Conservation (phyloP, 164 flowering plant species). For the Chimonanthus praecox region DNA sequence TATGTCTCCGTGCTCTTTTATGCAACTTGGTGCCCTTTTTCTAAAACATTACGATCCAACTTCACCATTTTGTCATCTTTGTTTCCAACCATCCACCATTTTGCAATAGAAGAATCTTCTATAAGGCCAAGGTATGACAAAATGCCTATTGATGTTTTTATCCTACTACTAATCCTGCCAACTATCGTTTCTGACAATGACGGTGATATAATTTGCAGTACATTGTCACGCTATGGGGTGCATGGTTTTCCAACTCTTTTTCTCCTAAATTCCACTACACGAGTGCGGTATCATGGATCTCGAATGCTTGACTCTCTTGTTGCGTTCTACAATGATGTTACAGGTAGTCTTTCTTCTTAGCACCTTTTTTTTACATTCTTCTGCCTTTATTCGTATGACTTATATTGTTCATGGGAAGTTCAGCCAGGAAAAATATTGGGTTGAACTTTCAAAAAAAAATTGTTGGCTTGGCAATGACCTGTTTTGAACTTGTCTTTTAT, state of each 20-base stretch:
- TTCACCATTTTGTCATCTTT: constrained; percentile 56
- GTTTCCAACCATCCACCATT: constrained; percentile 76
- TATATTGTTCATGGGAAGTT: too few relatives aligned
- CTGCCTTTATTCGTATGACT: not conserved
- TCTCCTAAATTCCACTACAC: constrained; percentile 74
- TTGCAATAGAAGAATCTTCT: constrained; percentile 83
- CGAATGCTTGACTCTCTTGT: constrained; percentile 55
- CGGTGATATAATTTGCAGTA: constrained; percentile 40
- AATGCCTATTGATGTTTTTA: not conserved
- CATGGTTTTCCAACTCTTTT: constrained; percentile 93
- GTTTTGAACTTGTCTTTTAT: too few relatives aligned
- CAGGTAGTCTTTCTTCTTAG: constrained; percentile 40
- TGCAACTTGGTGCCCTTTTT: constrained; percentile 97
- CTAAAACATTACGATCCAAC: constrained; percentile 50
- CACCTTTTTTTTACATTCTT: not conserved
- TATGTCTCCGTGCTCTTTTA: constrained; percentile 84
- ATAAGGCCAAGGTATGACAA: constrained; percentile 73
- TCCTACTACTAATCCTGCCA: too few relatives aligned
- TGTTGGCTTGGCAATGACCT: too few relatives aligned
- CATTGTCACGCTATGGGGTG: constrained; percentile 81
- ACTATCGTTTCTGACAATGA: constrained; percentile 1
- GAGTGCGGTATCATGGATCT: constrained; percentile 71
- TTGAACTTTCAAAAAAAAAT: too few relatives aligned
- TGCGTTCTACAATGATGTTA: constrained; percentile 65
- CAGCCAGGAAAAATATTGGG: too few relatives aligned